Evolutionary conservation across 192 early-diverging fungal genomes (phyloP), one percentile per base, ranked within the genome.

Genomic region (Backusella liffmaniae): DNA sequence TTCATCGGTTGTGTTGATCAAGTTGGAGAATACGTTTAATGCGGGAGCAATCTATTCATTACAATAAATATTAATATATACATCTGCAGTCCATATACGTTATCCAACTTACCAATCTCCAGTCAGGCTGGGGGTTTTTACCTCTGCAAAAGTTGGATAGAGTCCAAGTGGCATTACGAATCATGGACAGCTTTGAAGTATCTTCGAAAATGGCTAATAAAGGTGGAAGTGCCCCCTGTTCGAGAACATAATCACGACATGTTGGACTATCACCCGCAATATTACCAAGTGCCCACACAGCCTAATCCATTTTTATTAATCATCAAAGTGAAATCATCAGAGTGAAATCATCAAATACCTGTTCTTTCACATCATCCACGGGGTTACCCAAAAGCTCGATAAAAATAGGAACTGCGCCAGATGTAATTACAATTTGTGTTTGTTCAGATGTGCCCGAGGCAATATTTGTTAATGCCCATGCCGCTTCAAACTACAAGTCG

Each of bases 111-210:
- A 92, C 91, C 73, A 53, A 65, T 16, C 65, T 18, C 93, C 93
- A 94, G 42, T 93, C 89, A 9, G 89, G 88, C 72, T 88, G 91
- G 30, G 92, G 89, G 67, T 85, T 89, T 73, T 92, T 92, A 18
- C 92, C 93, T 18, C 93, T 80, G 82, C 93, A 94, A 72, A 94
- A 89, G 84, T 94, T 94, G 23, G 87, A 91, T 26, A 94, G 77
- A 9, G 93, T 92, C 91, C 93, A 94, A 32, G 93, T 92, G 6
- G 91, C 90, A 79, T 94, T 94, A 66, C 91, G 81, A 21, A 93
- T 73, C 92, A 94, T 92, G 7, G 92, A 86, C 21, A 78, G n/a
- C 30, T 83, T 66, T 23, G 74, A 26, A 16, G 76, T 35, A 10
- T 80, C 77, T 46, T 75, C 49, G 13, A 85, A 67, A 6, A 85